Percentiles rank a stretch among this genome's conserved stretches.
phyloP scores from a whole-genome alignment of 2,329 filamentous ascomycete genomes.

The Trichoderma harzianum region DNA sequence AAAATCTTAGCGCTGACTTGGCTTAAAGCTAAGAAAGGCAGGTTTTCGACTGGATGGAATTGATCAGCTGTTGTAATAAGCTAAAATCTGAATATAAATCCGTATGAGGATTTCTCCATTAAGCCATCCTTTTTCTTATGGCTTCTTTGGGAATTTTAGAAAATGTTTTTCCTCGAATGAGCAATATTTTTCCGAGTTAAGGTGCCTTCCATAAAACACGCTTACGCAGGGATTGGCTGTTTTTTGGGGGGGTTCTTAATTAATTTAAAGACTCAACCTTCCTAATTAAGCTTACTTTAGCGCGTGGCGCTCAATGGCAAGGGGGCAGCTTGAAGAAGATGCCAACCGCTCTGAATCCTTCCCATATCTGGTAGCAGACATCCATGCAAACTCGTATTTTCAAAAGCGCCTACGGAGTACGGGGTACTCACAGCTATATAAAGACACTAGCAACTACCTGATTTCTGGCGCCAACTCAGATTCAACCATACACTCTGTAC shows the following conservation, averaged over 20 bases:
- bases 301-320: background rate
- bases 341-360: background rate
- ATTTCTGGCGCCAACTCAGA: background rate
- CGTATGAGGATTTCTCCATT: background rate
- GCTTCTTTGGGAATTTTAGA: background rate
- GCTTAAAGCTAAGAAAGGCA: background rate
- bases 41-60: background rate
- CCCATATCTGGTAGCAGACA: background rate
- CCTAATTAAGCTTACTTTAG: slow-evolving; percentile 10
- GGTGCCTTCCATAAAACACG: background rate
- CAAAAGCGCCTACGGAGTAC: background rate
- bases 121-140: background rate
- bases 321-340: background rate
- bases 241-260: background rate
- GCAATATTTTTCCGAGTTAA: background rate
- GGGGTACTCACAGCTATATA: background rate
- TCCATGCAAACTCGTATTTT: background rate
- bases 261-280: background rate
- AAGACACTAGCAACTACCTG: background rate
- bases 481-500: background rate
- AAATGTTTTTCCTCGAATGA: background rate
- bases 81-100: background rate
- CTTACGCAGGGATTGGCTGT: background rate
- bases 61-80: background rate
- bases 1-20: background rate